These are phyloP conservation scores for Paecilomyces variotii DNA, from an alignment of 2,329 filamentous ascomycete genomes.

Conservation along the genomic window DNA sequence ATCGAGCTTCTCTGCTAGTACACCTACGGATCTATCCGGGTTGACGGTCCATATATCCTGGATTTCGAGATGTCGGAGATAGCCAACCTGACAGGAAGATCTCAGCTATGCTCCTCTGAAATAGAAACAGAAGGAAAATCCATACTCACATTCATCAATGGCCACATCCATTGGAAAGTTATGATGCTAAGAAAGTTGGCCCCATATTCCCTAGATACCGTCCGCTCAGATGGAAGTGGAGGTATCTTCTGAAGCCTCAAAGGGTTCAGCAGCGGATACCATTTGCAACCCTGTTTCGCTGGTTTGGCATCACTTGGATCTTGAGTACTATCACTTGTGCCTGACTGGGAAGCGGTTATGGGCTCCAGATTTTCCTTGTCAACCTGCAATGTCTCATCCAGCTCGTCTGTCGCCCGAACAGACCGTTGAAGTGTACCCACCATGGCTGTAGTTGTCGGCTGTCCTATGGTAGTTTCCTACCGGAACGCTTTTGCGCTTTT, in stretches of 20 bases:
- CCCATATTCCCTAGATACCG: constrained; percentile 58
- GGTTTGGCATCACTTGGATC: constrained; percentile 3
- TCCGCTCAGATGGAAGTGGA: constrained; percentile 47
- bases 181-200: constrained; percentile 68
- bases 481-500: background rate
- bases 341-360: constrained; percentile 4
- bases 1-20: constrained; percentile 59
- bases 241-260: constrained; percentile 42
- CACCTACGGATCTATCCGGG: constrained; percentile 64
- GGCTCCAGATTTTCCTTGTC: constrained; percentile 5
- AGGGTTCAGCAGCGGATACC: constrained; percentile 37
- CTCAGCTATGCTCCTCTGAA: constrained; percentile 4
- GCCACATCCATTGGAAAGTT: constrained; percentile 84
- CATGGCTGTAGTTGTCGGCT: background rate
- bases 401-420: background rate
- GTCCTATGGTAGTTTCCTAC: background rate
- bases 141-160: constrained; percentile 65
- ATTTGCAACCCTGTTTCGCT: constrained; percentile 18
- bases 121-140: constrained; percentile 1
- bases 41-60: constrained; percentile 89
- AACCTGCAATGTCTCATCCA: background rate
- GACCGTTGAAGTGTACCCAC: background rate
- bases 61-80: constrained; percentile 71
- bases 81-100: constrained; percentile 55
- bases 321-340: constrained; percentile 5